A percentile compares a stretch with the other conserved stretches of the same genome.
These are phyloP conservation scores for Kodamaea alishanica DNA, from an alignment of 1,139 yeast species.

Conservation along the genomic window DNA sequence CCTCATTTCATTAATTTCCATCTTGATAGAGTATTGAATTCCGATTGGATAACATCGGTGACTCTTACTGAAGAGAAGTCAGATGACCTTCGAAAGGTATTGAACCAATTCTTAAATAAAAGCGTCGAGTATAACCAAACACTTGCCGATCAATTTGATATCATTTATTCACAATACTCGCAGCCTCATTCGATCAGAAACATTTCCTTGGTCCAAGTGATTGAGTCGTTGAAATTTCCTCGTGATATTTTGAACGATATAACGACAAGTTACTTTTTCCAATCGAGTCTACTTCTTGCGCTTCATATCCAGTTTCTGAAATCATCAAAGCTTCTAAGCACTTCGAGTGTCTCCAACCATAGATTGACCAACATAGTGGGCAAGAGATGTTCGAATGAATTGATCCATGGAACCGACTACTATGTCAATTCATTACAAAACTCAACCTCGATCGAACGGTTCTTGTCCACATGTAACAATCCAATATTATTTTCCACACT, in stretches of 20 bases:
- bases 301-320: conserved; percentile 26
- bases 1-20: conserved; percentile 29
- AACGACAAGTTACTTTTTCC: conserved; percentile 25
- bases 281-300: conserved; percentile 27
- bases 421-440: conserved; percentile 25
- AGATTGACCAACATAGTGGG: conserved; percentile 22
- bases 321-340: conserved; percentile 29
- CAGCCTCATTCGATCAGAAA: conserved; percentile 13
- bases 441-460: conserved; percentile 15
- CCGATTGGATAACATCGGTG: conserved; percentile 18
- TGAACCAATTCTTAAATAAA: conserved; percentile 16
- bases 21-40: conserved; percentile 22
- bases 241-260: conserved; percentile 13
- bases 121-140: conserved; percentile 10
- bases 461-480: conserved; percentile 13
- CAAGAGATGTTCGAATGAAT: conserved; percentile 25
- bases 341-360: conserved; percentile 14
- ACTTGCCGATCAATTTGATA: conserved; percentile 17
- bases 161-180: conserved; percentile 26
- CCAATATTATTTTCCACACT: conserved; percentile 9
- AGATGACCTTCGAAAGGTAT: too few species aligned
- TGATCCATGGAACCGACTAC: conserved; percentile 21
- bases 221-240: conserved; percentile 21
- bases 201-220: conserved; percentile 21
- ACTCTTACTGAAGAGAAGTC: too few species aligned